These are phyloP conservation scores for Zasmidium cellare DNA, from an alignment of 2,329 filamentous ascomycete species.

Conservation along the genomic window DNA sequence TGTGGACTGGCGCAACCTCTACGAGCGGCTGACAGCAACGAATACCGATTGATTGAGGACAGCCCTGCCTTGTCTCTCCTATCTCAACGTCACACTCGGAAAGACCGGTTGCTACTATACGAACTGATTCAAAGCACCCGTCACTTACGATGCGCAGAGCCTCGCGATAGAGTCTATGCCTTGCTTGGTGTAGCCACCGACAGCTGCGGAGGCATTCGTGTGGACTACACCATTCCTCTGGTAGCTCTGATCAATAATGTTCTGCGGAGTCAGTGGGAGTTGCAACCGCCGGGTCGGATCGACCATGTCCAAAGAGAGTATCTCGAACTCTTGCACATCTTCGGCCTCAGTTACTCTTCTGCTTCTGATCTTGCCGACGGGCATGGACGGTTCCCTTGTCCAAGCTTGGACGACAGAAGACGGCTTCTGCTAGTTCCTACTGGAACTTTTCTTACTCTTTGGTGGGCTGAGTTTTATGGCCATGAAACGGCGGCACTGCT, in stretches of 20 bases:
- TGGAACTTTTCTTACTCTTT: background rate
- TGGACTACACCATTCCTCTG: constrained; percentile 4
- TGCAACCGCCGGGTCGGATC: background rate
- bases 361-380: background rate
- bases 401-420: no score
- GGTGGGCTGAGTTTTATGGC: background rate
- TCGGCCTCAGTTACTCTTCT: background rate
- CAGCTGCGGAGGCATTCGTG: background rate
- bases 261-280: background rate
- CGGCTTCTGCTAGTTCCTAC: background rate
- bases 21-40: background rate
- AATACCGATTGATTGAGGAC: background rate
- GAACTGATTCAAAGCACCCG: background rate
- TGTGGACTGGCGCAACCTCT: background rate
- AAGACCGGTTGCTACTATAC: background rate
- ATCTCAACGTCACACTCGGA: background rate
- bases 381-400: background rate
- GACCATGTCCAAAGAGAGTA: background rate
- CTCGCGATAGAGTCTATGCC: constrained; percentile 7
- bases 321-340: background rate
- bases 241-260: constrained; percentile 3
- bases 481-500: background rate
- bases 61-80: background rate
- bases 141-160: constrained; percentile 4
- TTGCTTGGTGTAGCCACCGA: background rate